Conservation (phyloP, 352 stramenopile species). For the Blastocystis sp. region DNA sequence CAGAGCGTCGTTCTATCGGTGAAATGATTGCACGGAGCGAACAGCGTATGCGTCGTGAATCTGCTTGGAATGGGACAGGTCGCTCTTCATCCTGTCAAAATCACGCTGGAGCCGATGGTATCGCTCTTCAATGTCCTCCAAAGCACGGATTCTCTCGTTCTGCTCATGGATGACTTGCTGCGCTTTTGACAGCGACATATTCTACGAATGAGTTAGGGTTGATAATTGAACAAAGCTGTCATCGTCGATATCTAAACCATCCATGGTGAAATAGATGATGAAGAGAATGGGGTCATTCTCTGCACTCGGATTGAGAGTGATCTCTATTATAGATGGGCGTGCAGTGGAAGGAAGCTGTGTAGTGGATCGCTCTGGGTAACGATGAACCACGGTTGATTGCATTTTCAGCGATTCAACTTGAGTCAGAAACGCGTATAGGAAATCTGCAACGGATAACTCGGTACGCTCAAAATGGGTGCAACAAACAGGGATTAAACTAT, state of each 20-base stretch:
- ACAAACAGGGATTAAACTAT: not conserved
- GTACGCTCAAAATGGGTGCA: too few relatives aligned
- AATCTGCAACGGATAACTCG: too few relatives aligned
- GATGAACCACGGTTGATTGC: too few relatives aligned
- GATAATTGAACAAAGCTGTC: not conserved
- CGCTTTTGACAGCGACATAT: conserved; percentile 33
- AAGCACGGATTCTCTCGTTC: not conserved
- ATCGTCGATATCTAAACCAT: conserved; percentile 61
- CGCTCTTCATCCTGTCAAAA: conserved; percentile 10
- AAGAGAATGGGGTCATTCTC: not conserved
- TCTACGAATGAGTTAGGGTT: not conserved
- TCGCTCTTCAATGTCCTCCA: not conserved
- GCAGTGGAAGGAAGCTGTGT: too few relatives aligned
- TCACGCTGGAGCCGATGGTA: conserved; percentile 8
- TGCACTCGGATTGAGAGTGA: too few relatives aligned
- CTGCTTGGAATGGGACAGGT: not conserved
- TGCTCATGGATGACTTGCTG: not conserved
- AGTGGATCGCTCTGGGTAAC: too few relatives aligned
- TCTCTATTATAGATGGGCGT: too few relatives aligned
- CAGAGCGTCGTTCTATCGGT: conserved; percentile 9
- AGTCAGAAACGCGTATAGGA: too few relatives aligned
- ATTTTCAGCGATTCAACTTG: too few relatives aligned
- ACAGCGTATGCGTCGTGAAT: not conserved
- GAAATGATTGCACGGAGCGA: not conserved
- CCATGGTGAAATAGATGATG: conserved; percentile 30